These are phyloP conservation scores for Pelargonium australe DNA, from an alignment of 441 rosid genomes.

Conservation along the genomic window DNA sequence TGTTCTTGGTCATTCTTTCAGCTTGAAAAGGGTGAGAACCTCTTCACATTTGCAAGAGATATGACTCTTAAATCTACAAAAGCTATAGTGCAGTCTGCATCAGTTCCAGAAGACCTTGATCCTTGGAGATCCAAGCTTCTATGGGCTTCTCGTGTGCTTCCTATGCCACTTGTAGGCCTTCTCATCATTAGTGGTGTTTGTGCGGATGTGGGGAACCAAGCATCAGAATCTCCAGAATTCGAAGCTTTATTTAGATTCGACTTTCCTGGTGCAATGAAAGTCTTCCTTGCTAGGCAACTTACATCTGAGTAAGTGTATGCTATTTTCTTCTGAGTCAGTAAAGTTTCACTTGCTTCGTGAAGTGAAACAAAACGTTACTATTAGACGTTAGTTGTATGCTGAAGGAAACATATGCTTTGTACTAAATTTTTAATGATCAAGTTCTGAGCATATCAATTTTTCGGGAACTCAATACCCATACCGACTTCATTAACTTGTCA, in stretches of 20 bases:
- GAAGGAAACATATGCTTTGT: too few species aligned
- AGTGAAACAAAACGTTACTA: too few species aligned
- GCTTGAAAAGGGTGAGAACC: conserved; percentile 83
- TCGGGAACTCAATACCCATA: too few species aligned
- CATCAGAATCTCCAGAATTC: conserved; percentile 64
- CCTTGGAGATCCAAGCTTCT: conserved; percentile 91
- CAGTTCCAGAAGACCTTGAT: conserved; percentile 58
- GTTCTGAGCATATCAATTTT: too few species aligned
- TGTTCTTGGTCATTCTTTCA: conserved; percentile 27
- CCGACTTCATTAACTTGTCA: too few species aligned
- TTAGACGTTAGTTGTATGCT: too few species aligned
- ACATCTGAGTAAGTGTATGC: conserved; percentile 69
- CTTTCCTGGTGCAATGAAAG: conserved; percentile 80
- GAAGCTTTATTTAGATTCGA: conserved; percentile 85
- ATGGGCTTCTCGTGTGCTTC: conserved; percentile 87
- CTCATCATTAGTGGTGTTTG: conserved; percentile 68
- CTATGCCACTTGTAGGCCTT: conserved; percentile 92
- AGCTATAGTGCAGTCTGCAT: conserved; percentile 59
- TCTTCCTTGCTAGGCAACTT: conserved; percentile 74
- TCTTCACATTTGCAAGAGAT: conserved; percentile 82
- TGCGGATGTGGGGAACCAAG: conserved; percentile 48
- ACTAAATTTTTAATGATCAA: too few species aligned
- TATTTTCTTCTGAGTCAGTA: neutral
- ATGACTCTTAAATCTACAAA: conserved; percentile 76
- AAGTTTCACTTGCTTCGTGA: too few species aligned